Percentiles rank a stretch among this genome's conserved stretches.
Conservation (phyloP, 495 filamentous ascomycete species). For the Wilcoxina mikolae region DNA sequence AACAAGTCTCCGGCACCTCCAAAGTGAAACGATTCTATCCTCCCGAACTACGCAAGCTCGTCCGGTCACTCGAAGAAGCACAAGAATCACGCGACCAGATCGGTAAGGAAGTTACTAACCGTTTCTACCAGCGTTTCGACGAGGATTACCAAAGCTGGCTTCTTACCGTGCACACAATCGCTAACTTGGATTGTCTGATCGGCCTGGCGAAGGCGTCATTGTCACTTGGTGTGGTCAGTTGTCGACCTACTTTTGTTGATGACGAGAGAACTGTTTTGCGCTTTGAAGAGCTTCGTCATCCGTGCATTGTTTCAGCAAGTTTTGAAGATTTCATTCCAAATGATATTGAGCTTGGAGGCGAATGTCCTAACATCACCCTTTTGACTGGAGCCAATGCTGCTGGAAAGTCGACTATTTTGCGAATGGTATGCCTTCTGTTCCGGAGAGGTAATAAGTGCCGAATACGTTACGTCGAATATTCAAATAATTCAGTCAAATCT, state of each 20-base stretch:
- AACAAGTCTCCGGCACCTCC: slow-evolving; percentile 81
- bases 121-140: slow-evolving; percentile 81
- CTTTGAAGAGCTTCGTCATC: slow-evolving; percentile 84
- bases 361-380: slow-evolving; percentile 66
- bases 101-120: slow-evolving; percentile 65
- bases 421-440: slow-evolving; percentile 53
- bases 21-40: slow-evolving; percentile 92
- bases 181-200: slow-evolving; percentile 90
- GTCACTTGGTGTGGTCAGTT: slow-evolving; percentile 69
- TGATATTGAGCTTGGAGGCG: slow-evolving; percentile 74
- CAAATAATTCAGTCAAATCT: too few relatives aligned
- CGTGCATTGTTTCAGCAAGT: slow-evolving; percentile 48
- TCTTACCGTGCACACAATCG: slow-evolving; percentile 65
- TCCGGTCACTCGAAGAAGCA: slow-evolving; percentile 77
- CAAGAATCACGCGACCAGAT: slow-evolving; percentile 92
- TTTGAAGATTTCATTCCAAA: slow-evolving; percentile 96
- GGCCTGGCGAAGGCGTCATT: slow-evolving; percentile 78
- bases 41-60: slow-evolving; percentile 63
- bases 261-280: slow-evolving; percentile 65
- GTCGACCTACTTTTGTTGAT: slow-evolving; percentile 77
- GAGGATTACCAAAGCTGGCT: slow-evolving; percentile 75
- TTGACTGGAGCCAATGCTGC: slow-evolving; percentile 95
- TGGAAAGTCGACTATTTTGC: slow-evolving; percentile 93
- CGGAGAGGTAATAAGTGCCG: too few relatives aligned
- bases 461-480: too few relatives aligned